Conservation (phyloP, 2,329 filamentous ascomycete species). For the Salinomyces thailandicus region DNA sequence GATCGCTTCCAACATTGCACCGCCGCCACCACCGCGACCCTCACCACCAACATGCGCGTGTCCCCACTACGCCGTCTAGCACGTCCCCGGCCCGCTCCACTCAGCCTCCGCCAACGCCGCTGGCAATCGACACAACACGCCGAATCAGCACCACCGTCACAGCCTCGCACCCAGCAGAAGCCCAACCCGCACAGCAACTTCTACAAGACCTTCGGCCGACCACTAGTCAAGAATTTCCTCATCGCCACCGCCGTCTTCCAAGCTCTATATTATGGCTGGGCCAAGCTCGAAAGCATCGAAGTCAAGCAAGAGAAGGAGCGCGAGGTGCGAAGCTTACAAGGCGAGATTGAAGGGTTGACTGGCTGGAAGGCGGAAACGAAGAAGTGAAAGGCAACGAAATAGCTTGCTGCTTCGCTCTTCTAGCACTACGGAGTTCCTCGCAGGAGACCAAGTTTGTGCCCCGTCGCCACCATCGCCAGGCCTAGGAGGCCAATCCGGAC, state of each 20-base stretch:
- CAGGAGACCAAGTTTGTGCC: no score
- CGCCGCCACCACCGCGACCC: neutral
- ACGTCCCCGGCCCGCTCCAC: neutral
- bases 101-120: neutral
- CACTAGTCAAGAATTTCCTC: slow-evolving; percentile 62
- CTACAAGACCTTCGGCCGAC: slow-evolving; percentile 64
- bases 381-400: neutral
- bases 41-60: neutral
- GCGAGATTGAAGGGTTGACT: slow-evolving; percentile 16
- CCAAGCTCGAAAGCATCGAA: slow-evolving; percentile 64
- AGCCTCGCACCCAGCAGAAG: neutral
- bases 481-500: no score
- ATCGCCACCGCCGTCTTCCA: slow-evolving; percentile 71
- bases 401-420: no score
- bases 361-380: neutral
- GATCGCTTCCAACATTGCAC: neutral
- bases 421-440: no score
- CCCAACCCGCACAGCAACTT: slow-evolving; percentile 42
- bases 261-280: slow-evolving; percentile 62
- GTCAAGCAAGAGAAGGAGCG: slow-evolving; percentile 46
- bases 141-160: neutral
- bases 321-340: slow-evolving; percentile 16
- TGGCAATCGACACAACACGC: neutral
- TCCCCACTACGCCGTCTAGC: neutral
- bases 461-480: no score